A percentile compares a stretch with the other conserved stretches of the same genome.
Conservation (phyloP, 768 basidiomycete genomes). For the Cystofilobasidium bisporidii region DNA sequence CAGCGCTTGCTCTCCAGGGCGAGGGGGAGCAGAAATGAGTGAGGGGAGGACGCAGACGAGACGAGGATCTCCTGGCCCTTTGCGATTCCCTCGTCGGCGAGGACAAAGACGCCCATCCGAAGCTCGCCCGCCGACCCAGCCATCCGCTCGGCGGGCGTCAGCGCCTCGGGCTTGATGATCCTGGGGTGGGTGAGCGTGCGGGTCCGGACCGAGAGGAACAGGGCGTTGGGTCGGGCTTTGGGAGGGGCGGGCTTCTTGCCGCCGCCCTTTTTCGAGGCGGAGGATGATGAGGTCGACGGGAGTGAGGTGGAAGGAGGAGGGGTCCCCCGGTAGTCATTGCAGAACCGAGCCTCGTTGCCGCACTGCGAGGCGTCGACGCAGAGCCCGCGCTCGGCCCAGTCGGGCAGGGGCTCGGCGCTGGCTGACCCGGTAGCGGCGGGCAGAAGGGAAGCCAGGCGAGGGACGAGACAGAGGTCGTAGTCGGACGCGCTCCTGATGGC, state of each 20-base stretch:
- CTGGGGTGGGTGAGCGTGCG: neutral
- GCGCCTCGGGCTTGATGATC: constrained; percentile 6
- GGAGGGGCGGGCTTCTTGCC: constrained; percentile 2
- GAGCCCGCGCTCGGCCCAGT: constrained; percentile 8
- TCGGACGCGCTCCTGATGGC: constrained; percentile 13
- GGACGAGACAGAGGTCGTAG: constrained; percentile 20
- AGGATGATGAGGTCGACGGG: no score
- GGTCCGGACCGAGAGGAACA: constrained; percentile 26
- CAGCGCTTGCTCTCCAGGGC: no score
- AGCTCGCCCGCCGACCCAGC: constrained; percentile 8
- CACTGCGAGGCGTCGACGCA: constrained; percentile 14
- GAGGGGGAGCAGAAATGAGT: no score
- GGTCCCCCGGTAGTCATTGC: constrained; percentile 26
- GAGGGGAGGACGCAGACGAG: no score
- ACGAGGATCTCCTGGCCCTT: constrained; percentile 28
- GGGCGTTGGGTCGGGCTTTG: constrained; percentile 19
- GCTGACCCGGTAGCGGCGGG: neutral
- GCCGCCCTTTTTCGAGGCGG: no score
- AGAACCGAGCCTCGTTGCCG: constrained; percentile 22
- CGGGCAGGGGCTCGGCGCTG: neutral
- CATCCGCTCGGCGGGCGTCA: constrained; percentile 15
- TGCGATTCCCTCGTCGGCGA: constrained; percentile 11
- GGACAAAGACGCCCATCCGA: constrained; percentile 26
- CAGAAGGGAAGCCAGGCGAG: constrained; percentile 3
- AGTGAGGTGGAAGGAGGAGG: neutral